Evolutionary conservation across 257 asterid species (phyloP).

Genomic region (Rubia yunnanensis): DNA sequence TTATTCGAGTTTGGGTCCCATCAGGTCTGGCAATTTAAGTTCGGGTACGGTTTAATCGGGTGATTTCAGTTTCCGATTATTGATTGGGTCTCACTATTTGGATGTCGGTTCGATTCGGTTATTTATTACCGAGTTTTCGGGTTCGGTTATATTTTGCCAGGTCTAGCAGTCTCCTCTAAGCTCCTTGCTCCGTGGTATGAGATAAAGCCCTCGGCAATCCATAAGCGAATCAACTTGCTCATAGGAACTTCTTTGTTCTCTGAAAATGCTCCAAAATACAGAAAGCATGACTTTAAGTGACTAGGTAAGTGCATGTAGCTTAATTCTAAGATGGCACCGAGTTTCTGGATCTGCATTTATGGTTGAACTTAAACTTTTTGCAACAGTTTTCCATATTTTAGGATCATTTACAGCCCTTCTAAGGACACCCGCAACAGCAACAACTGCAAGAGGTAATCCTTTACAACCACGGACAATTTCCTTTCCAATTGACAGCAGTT

Average conservation of each 20-base stretch:
- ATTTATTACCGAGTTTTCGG: no score
- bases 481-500: slow-evolving; percentile 1
- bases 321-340: slow-evolving; percentile 1
- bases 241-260: neutral
- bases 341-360: neutral
- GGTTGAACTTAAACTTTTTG: neutral
- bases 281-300: neutral
- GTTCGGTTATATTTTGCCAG: no score
- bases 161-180: no score
- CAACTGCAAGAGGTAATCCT: slow-evolving; percentile 1
- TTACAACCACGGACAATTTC: neutral
- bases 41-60: no score
- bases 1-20: no score
- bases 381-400: neutral
- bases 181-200: neutral
- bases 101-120: no score
- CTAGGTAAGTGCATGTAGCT: slow-evolving; percentile 3
- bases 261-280: neutral
- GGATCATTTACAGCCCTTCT: neutral
- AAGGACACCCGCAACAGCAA: neutral
- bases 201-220: neutral
- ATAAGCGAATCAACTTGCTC: neutral
- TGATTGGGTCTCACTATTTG: no score
- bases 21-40: no score
- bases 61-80: no score